These are phyloP conservation scores for Pascua sp. DNA, from an alignment of 1,284 basidiomycete genomes.

Conservation along the genomic window DNA sequence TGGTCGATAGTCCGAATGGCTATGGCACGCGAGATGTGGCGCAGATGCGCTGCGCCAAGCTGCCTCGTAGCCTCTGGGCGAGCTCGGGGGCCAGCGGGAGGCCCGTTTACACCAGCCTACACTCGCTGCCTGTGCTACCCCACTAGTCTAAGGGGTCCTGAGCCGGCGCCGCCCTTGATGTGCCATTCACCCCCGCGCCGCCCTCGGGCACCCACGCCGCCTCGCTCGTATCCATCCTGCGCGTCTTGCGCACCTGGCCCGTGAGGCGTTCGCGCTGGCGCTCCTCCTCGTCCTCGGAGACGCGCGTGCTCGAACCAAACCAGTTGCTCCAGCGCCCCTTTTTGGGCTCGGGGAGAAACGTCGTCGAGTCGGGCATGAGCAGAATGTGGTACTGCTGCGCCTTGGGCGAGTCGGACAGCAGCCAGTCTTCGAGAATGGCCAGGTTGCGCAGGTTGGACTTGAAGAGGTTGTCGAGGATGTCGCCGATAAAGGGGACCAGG, in stretches of 20 bases:
- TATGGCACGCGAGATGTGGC: too few relatives aligned
- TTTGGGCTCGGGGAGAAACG: constrained; percentile 40
- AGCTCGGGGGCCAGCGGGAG: too few relatives aligned
- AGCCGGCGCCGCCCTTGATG: too few relatives aligned
- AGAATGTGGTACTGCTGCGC: constrained; percentile 42
- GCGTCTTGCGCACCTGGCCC: constrained; percentile 35
- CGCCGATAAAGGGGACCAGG: constrained; percentile 46
- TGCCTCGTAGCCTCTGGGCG: too few relatives aligned
- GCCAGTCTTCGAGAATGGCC: constrained; percentile 40
- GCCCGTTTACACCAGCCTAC: too few relatives aligned
- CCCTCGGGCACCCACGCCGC: constrained; percentile 13
- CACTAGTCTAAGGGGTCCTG: too few relatives aligned
- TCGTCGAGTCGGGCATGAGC: constrained; percentile 44
- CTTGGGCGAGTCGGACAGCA: constrained; percentile 26
- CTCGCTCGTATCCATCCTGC: constrained; percentile 43
- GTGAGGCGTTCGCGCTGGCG: constrained; percentile 30
- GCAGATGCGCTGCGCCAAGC: too few relatives aligned
- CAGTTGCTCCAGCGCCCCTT: constrained; percentile 12
- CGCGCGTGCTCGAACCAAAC: constrained; percentile 13
- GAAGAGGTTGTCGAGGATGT: constrained; percentile 49
- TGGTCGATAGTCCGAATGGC: too few relatives aligned
- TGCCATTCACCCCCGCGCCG: too few relatives aligned
- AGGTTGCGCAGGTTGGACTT: constrained; percentile 50
- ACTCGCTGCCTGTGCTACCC: too few relatives aligned
- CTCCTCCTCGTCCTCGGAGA: constrained; percentile 12